Evolutionary conservation across 208 protist genomes (phyloP), one percentile per base, ranked within the genome.

Genomic region (Trypanosoma rangeli): DNA sequence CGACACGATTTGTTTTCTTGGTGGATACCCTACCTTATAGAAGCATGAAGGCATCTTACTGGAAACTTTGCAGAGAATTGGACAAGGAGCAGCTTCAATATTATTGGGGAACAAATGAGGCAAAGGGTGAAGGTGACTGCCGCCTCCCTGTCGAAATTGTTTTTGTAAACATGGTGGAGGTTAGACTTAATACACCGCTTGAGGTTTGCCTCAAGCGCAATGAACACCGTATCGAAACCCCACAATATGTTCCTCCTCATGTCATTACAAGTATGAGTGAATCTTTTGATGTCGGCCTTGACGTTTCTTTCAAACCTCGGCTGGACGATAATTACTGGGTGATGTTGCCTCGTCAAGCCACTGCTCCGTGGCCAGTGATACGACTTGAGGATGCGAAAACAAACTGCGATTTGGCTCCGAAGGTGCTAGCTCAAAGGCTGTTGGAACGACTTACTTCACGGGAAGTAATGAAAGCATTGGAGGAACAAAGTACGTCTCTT

Each of bases 1-100:
- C 46, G 12, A 62, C 74, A 8, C 80, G 78, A n/a, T 58, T 81
- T 20, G 53, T 94, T 15, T 74, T 92, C 68, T 77, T 94, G 44
- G 84, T 93, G n/a, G 89, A 94, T 65, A 92, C 89, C 54, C 82
- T 94, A 75, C 83, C 87, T 50, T 84, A 86, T 53, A 70, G 75
- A 59, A 93, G 86, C 53, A 94, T 94, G 89, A 82, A 86, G 26
- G 78, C 81, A 37, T 59, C 73, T 42, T 94, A 92, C 75, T 91
- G 85, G 74, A 74, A 74, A 13, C 61, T 94, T 37, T 93, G 87
- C 62, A 69, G 65, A 53, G 57, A 65, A 12, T 46, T 79, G 35
- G 56, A 26, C 54, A 35, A 50, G 8, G 18, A 46, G 46, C 68
- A 58, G 24, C 18, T 60, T 15, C 68, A 0, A 28, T 29, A 65